Evolutionary conservation across 371 early-diverging fungal species (phyloP).

Genomic region (Apophysomyces sp.): DNA sequence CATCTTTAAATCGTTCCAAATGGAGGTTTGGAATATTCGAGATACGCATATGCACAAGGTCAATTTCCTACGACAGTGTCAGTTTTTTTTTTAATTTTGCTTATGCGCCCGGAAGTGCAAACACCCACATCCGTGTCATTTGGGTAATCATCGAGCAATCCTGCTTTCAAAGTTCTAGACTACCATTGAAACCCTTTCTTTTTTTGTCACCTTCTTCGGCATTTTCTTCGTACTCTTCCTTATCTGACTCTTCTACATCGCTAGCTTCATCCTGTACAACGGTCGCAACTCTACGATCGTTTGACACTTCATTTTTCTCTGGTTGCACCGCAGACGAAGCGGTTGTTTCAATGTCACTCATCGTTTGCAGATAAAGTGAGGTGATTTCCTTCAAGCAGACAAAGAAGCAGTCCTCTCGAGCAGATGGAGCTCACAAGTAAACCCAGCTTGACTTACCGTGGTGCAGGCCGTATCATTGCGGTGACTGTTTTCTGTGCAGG

Average conservation of each 20-base stretch:
- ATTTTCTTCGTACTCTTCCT: conserved; percentile 16
- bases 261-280: conserved; percentile 1
- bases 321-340: background rate
- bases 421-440: too few species aligned
- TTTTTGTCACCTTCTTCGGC: conserved; percentile 27
- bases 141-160: conserved; percentile 39
- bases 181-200: too few species aligned
- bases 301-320: background rate
- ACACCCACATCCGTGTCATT: conserved; percentile 30
- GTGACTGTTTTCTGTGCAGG: too few species aligned
- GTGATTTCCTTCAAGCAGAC: too few species aligned
- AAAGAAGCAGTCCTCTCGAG: too few species aligned
- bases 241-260: conserved; percentile 25
- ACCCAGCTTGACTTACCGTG: too few species aligned
- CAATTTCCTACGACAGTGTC: conserved; percentile 78
- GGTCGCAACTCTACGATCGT: background rate
- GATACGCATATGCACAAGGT: conserved; percentile 80
- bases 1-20: conserved; percentile 67
- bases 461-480: too few species aligned
- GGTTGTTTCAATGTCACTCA: background rate
- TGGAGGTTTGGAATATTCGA: conserved; percentile 56
- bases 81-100: background rate
- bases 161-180: conserved; percentile 10
- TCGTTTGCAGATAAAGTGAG: background rate
- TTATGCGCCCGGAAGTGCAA: background rate